Evolutionary conservation across 176 grass and related monocot genomes (phyloP), one percentile per base, ranked within the genome.

Genomic region (Musa itinerans): DNA sequence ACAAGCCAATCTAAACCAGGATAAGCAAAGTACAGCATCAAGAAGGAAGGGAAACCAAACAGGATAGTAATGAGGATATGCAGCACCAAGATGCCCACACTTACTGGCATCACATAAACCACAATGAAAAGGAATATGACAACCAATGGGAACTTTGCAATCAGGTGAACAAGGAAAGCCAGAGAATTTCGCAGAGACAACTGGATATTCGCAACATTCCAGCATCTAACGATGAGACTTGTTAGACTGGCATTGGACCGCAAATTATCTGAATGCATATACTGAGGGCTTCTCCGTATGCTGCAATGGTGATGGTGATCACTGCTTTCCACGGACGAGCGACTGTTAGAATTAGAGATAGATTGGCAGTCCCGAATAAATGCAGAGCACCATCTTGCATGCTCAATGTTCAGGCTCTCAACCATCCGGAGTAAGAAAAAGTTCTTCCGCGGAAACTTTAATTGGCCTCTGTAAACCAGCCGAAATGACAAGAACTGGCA

Each of bases 1-100:
- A 67, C 20, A 52, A 78, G 62, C 76, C 76, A 68, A 66, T 78
- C 63, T 49, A 78, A 78, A 54, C 62, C 24, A 54, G 76, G 76
- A 5, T 78, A 78, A 15, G 76, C 76, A 54, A 78, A 78, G 63
- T 68, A 78, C 63, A 68, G 27, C 19, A 78, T 78, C 11, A 66
- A 52, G 12, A 78, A 13, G 53, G 76, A 62, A 78, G 76, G 63
- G 50, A 66, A 17, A 10, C 50, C 76, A 78, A 78, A 78, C 27
- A 78, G 62, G 34, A 78, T 50, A 19, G 63, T 78, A 51, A 78
- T 50, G 19, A 78, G 61, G 10, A 67, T 78, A 24, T 78, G 67
- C 76, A 78, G 9, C 10, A 20, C 76, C 62, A 78, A 22, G 53
- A 78, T 78, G 17, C 22, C 63, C 2, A 63, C 76, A 54, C 61